Conservation (phyloP, 129 eudicot genomes). For the Centrapalus pauciflorus region DNA sequence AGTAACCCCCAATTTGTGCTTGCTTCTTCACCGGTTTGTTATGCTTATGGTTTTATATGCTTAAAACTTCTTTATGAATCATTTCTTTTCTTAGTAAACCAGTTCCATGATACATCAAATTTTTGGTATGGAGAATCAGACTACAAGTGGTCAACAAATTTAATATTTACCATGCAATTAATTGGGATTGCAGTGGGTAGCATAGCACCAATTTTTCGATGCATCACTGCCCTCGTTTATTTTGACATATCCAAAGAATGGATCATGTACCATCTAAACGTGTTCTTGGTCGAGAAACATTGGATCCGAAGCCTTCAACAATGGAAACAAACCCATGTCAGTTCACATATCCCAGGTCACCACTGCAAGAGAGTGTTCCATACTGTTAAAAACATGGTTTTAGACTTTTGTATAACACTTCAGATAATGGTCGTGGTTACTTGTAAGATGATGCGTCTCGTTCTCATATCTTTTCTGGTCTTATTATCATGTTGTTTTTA, state of each 20-base stretch:
- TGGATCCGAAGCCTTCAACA: conserved; percentile 17
- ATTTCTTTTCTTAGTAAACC: too few species aligned
- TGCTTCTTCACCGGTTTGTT: too few species aligned
- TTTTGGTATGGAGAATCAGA: not conserved
- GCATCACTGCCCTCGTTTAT: not conserved
- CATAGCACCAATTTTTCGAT: not conserved
- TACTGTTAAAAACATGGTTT: not conserved
- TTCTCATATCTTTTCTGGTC: too few species aligned
- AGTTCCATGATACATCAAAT: not conserved
- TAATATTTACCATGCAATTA: too few species aligned
- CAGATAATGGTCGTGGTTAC: conserved; percentile 7
- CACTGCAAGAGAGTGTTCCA: conserved; percentile 6
- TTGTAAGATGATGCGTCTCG: conserved; percentile 7
- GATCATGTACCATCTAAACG: too few species aligned
- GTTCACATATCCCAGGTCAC: too few species aligned
- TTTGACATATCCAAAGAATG: too few species aligned
- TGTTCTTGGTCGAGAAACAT: not conserved
- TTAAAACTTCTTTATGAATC: too few species aligned
- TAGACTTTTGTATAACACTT: not conserved
- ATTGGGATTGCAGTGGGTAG: too few species aligned
- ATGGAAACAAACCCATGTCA: conserved; percentile 8
- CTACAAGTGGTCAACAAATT: too few species aligned
- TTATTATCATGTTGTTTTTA: not conserved
- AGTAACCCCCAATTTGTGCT: too few species aligned
- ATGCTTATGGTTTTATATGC: not conserved